Evolutionary conservation across 495 filamentous ascomycete genomes (phyloP).

Genomic region (Cryomyces antarcticus): DNA sequence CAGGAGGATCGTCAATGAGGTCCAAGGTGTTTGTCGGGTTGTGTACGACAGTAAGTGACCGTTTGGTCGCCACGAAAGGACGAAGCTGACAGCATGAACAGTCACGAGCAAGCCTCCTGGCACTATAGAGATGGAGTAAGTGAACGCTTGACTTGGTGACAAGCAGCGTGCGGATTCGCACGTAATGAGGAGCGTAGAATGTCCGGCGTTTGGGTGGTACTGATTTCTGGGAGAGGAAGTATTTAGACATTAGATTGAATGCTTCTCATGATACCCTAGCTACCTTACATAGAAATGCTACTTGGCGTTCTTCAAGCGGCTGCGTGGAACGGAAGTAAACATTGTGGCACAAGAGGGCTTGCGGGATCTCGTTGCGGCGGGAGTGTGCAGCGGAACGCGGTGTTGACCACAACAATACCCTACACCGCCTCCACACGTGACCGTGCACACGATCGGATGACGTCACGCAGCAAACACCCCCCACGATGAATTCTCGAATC

Average conservation of each 20-base stretch:
- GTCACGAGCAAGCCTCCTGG: constrained; percentile 66
- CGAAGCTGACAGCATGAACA: constrained; percentile 7
- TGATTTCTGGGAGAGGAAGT: not conserved
- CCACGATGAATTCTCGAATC: too few species aligned
- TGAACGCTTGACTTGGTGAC: too few species aligned
- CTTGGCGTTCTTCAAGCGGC: not conserved
- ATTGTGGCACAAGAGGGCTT: too few species aligned
- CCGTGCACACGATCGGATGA: too few species aligned
- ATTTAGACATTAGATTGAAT: not conserved
- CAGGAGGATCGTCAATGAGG: constrained; percentile 66
- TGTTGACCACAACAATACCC: too few species aligned
- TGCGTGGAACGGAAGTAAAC: not conserved
- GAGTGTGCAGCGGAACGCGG: too few species aligned
- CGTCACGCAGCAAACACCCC: too few species aligned
- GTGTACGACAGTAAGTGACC: constrained; percentile 26
- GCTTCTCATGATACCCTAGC: not conserved
- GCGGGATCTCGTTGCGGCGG: too few species aligned
- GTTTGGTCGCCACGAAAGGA: not conserved
- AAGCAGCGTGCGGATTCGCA: not conserved
- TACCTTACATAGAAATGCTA: not conserved
- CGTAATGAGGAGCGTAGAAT: not conserved
- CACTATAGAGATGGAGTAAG: constrained; percentile 56
- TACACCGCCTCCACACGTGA: too few species aligned
- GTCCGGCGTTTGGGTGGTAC: not conserved
- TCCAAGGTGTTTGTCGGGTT: constrained; percentile 51